Percentiles rank a stretch among this genome's conserved stretches.
These are phyloP conservation scores for Irpex sp. DNA, from an alignment of 1,284 basidiomycete genomes.

Conservation along the genomic window DNA sequence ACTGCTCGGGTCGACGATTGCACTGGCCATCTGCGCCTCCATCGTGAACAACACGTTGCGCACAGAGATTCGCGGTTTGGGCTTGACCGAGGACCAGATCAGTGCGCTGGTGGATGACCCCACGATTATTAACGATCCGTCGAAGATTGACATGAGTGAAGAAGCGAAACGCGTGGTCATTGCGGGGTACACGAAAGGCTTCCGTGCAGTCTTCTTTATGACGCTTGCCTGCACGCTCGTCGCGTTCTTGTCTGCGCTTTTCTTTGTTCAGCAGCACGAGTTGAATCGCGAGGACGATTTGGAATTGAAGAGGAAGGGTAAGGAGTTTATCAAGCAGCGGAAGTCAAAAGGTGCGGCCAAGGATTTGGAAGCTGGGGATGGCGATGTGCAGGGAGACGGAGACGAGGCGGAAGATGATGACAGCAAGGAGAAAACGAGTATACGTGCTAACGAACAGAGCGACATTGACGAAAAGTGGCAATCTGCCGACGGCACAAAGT, in stretches of 20 bases:
- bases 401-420: neutral
- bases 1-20: conserved; percentile 35
- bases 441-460: neutral
- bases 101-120: conserved; percentile 15
- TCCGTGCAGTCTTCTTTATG: conserved; percentile 18
- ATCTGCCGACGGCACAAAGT: neutral
- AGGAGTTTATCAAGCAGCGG: conserved; percentile 11
- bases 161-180: conserved; percentile 14
- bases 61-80: conserved; percentile 7
- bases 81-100: conserved; percentile 9
- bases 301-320: conserved; percentile 15
- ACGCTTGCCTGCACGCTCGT: conserved; percentile 11
- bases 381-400: neutral
- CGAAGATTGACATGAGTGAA: conserved; percentile 2
- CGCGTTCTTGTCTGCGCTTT: conserved; percentile 13
- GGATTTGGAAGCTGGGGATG: conserved; percentile 7
- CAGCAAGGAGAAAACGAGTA: neutral
- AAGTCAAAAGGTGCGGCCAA: conserved; percentile 11
- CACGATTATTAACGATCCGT: conserved; percentile 14
- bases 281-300: conserved; percentile 18
- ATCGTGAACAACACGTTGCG: conserved; percentile 21
- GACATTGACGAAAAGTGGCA: neutral
- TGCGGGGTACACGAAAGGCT: conserved; percentile 16
- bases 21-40: conserved; percentile 33
- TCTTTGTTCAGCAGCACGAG: conserved; percentile 19